phyloP scores from a whole-genome alignment of 495 filamentous ascomycete species.

The Xylaria intraflava region DNA sequence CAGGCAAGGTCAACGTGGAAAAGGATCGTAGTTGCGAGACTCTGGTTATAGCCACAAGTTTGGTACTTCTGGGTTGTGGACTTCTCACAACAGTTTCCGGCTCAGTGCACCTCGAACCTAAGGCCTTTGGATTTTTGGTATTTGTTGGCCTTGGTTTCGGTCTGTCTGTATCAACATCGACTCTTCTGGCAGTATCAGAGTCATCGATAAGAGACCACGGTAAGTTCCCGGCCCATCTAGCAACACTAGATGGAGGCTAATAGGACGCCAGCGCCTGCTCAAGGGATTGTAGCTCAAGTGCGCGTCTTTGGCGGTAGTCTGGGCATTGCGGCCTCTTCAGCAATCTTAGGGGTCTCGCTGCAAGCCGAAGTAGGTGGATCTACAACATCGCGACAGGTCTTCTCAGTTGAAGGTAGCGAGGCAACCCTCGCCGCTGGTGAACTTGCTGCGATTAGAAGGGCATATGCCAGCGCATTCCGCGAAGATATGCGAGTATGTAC shows the following conservation, averaged over 20 bases:
- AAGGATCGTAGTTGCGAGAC: slow-evolving; percentile 31
- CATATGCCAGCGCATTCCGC: slow-evolving; percentile 34
- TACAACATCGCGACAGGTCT: slow-evolving; percentile 18
- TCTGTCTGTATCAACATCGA: slow-evolving; percentile 31
- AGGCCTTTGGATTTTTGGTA: slow-evolving; percentile 36
- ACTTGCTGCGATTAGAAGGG: slow-evolving; percentile 15
- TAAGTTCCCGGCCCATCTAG: slow-evolving; percentile 12
- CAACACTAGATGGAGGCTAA: neutral
- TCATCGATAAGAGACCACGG: slow-evolving; percentile 34
- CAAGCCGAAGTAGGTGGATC: slow-evolving; percentile 10
- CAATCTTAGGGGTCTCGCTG: slow-evolving; percentile 32
- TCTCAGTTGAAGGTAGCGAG: slow-evolving; percentile 12
- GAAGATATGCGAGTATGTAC: slow-evolving; percentile 35
- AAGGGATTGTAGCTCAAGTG: slow-evolving; percentile 46
- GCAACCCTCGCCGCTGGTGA: slow-evolving; percentile 7
- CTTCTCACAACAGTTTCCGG: slow-evolving; percentile 29
- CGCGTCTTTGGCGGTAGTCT: slow-evolving; percentile 48
- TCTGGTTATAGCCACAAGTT: slow-evolving; percentile 22
- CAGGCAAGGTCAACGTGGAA: slow-evolving; percentile 32
- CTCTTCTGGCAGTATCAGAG: slow-evolving; percentile 28
- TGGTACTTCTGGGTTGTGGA: slow-evolving; percentile 37
- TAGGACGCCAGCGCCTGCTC: slow-evolving; percentile 35
- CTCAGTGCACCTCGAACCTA: slow-evolving; percentile 25
- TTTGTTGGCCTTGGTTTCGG: slow-evolving; percentile 45
- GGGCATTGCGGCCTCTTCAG: slow-evolving; percentile 45